A percentile compares a stretch with the other conserved stretches of the same genome.
phyloP scores from a whole-genome alignment of 441 rosid genomes.

The Melastoma candidum region DNA sequence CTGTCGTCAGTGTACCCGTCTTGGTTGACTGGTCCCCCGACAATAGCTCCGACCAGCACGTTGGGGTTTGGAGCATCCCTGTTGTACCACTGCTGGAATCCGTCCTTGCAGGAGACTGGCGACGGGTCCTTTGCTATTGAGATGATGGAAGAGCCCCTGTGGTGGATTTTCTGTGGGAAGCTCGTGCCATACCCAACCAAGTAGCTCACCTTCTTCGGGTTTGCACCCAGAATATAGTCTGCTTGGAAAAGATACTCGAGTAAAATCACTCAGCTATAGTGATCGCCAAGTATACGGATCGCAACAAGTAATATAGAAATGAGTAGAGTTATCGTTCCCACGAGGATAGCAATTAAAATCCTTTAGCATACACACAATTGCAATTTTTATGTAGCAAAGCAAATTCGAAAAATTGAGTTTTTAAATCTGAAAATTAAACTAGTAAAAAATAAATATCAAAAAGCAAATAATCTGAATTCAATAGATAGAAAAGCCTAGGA shows the following conservation, averaged over 20 bases:
- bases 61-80: conserved; percentile 33
- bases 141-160: conserved; percentile 40
- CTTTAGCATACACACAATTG: no score
- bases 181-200: conserved; percentile 38
- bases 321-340: no score
- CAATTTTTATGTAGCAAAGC: no score
- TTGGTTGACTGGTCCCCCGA: conserved; percentile 40
- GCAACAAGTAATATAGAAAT: no score
- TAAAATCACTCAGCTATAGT: not conserved
- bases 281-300: no score
- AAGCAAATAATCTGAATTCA: no score
- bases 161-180: conserved; percentile 10
- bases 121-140: conserved; percentile 19
- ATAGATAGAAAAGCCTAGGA: no score
- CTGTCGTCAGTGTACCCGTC: conserved; percentile 28
- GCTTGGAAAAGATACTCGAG: conserved; percentile 10
- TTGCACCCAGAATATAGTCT: conserved; percentile 38
- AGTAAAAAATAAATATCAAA: no score
- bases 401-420: no score
- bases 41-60: conserved; percentile 33
- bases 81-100: conserved; percentile 22
- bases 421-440: no score
- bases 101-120: conserved; percentile 18
- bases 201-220: conserved; percentile 33
- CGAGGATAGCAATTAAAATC: no score